Evolutionary conservation across 1,284 basidiomycete species (phyloP).

Genomic region (Stereum hirsutum): DNA sequence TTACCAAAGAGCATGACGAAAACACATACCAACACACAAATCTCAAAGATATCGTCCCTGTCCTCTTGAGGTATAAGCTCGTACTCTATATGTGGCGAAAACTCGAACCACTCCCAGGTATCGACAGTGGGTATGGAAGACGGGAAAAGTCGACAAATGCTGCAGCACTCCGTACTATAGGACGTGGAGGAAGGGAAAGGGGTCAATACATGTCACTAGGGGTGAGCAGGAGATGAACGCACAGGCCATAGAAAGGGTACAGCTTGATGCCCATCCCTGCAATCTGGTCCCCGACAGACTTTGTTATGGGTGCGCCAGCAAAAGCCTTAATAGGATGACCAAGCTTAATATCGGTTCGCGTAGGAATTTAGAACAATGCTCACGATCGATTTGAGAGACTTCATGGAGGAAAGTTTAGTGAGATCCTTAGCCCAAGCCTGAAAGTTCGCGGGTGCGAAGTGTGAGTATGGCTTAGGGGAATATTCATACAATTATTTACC

Average conservation of each 20-base stretch:
- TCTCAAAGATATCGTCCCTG: slow-evolving; percentile 1
- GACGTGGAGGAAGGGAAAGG: no score
- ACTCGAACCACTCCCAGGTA: slow-evolving; percentile 2
- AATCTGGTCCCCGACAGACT: slow-evolving; percentile 11
- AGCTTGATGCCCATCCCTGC: slow-evolving; percentile 8
- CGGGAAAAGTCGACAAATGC: slow-evolving; percentile 5
- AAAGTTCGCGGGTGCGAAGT: neutral
- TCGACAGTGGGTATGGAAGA: neutral
- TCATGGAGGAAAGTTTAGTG: slow-evolving; percentile 6
- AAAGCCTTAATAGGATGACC: slow-evolving; percentile 7
- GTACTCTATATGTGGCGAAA: slow-evolving; percentile 1
- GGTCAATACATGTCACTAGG: no score
- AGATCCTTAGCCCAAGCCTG: slow-evolving; percentile 13
- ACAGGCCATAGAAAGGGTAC: slow-evolving; percentile 12
- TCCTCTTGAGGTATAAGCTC: slow-evolving; percentile 3
- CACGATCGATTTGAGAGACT: slow-evolving; percentile 11
- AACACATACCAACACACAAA: slow-evolving; percentile 6
- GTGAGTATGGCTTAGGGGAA: neutral
- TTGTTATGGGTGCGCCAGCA: slow-evolving; percentile 12
- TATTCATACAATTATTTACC: no score
- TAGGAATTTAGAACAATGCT: neutral
- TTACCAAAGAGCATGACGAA: neutral
- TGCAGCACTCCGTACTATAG: no score
- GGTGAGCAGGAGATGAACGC: neutral
- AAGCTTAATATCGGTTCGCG: no score